Base-by-base conservation (phyloP, 2,329 filamentous ascomycete species). In the Apiospora pterosperma region DNA sequence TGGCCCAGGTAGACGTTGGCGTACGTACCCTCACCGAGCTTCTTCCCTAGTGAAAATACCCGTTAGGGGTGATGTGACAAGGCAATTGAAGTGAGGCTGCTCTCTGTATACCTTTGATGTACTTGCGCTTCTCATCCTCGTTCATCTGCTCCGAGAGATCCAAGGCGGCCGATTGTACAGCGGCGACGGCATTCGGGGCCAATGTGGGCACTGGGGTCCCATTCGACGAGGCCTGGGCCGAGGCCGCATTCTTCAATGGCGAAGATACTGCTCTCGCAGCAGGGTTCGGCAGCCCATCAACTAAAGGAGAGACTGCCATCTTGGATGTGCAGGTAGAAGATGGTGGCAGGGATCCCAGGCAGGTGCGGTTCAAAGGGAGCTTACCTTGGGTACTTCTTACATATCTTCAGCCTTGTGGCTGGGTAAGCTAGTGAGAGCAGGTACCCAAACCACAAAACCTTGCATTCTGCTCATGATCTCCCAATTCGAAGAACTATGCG, bases 21-120 rank as follows among this genome's bases (percentile, higher is more conserved):
- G 77, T 99, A 99, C 68, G 96, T 98, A 81, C 96, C 96, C 79
- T 97, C 93, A 77, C 96, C 96, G 66, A 99, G 88, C 75, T 96
- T 96, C 76, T 92, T 93, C 74, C 92, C 92, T 93, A 69, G 59
- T 21, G 4, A 34, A 16, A 34, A n/a, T n/a, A 62, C 59, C n/a
- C 21, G 6, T 19, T 11, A 4, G 16, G 41, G 11, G 64, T 59
- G 61, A 12, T 3, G 38, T 36, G 28, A 58, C 48, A 44, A 25
- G 34, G 19, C 6, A 19, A 36, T 31, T 36, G 38, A 38, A 52
- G 7, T 4, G 25, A 11, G 7, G 8, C 11, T 42, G n/a, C n/a
- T 2, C 36, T 60, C 48, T 36, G 67, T 76, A 36, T 75, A 90
- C 91, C 92, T 82, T 96, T 97, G 69, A 96, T 87, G 77, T 97